A percentile compares a stretch with the other conserved stretches of the same genome.
These are phyloP conservation scores for Amanita muscaria DNA, from an alignment of 768 basidiomycete species.

Conservation along the genomic window DNA sequence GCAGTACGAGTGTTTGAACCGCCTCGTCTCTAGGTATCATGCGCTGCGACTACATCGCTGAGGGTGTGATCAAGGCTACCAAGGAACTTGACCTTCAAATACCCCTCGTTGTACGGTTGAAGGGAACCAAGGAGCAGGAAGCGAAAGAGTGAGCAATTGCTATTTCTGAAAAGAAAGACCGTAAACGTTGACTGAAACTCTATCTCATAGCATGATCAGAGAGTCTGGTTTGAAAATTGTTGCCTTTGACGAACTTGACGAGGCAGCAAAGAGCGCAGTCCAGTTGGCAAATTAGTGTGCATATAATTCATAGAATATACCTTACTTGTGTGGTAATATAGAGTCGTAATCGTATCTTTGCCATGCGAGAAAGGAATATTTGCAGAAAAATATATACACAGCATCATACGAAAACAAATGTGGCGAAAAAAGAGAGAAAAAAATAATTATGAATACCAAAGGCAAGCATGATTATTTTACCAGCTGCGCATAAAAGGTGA, in stretches of 20 bases:
- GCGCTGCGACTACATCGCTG: slow-evolving; percentile 97
- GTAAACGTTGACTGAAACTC: slow-evolving; percentile 9
- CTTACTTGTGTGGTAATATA: slow-evolving; percentile 10
- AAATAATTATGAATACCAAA: slow-evolving; percentile 8
- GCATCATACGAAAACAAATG: slow-evolving; percentile 29
- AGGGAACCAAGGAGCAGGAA: slow-evolving; percentile 94
- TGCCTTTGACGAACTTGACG: slow-evolving; percentile 88
- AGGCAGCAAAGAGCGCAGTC: slow-evolving; percentile 79
- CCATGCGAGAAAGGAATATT: slow-evolving; percentile 8
- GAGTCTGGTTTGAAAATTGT: slow-evolving; percentile 90
- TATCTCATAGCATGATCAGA: slow-evolving; percentile 73
- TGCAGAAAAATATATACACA: slow-evolving; percentile 23
- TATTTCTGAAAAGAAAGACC: not conserved
- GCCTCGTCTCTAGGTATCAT: slow-evolving; percentile 61
- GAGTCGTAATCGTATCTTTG: slow-evolving; percentile 6
- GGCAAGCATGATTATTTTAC: slow-evolving; percentile 27
- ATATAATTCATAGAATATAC: slow-evolving; percentile 11
- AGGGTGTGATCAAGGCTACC: slow-evolving; percentile 97
- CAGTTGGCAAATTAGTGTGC: slow-evolving; percentile 42
- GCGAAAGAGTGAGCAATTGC: slow-evolving; percentile 73
- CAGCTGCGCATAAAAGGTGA: slow-evolving; percentile 39
- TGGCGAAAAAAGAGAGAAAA: slow-evolving; percentile 14
- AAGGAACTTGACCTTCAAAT: slow-evolving; percentile 81
- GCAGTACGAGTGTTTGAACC: slow-evolving; percentile 1
- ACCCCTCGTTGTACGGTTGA: slow-evolving; percentile 88